Percentiles rank a stretch among this genome's conserved stretches.
Conservation (phyloP, 768 basidiomycete genomes). For the Naematelia aurantialba region DNA sequence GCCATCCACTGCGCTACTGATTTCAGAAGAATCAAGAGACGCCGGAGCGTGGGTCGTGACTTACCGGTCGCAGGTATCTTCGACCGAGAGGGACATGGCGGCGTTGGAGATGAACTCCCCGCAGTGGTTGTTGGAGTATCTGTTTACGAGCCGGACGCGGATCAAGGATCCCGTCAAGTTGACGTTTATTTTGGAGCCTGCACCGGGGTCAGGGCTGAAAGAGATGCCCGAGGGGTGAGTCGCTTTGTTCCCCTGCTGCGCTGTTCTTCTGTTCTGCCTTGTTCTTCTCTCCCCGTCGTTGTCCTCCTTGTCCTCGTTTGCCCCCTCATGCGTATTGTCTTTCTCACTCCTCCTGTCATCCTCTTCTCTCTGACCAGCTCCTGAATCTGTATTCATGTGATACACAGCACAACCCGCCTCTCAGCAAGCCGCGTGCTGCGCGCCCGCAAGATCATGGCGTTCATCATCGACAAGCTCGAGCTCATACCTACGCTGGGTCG, state of each 20-base stretch:
- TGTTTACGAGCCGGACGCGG: slow-evolving; percentile 63
- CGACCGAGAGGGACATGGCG: slow-evolving; percentile 58
- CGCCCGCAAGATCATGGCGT: slow-evolving; percentile 74
- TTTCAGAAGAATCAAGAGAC: slow-evolving; percentile 67
- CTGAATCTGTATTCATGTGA: not conserved
- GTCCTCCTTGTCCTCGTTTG: too few species aligned
- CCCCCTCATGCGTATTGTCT: too few species aligned
- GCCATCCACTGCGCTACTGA: slow-evolving; percentile 62
- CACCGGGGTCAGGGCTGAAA: slow-evolving; percentile 62
- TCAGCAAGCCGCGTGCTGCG: slow-evolving; percentile 83
- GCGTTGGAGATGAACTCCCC: slow-evolving; percentile 74
- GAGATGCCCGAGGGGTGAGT: slow-evolving; percentile 82
- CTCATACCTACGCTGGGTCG: slow-evolving; percentile 16
- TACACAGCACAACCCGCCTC: slow-evolving; percentile 66
- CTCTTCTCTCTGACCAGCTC: not conserved
- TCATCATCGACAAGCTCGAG: slow-evolving; percentile 71
- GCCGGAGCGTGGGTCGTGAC: slow-evolving; percentile 66
- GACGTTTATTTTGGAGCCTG: slow-evolving; percentile 81
- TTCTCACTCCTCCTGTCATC: not conserved
- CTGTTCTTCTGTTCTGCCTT: too few species aligned
- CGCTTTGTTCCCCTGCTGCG: not conserved
- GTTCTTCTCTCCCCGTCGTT: too few species aligned
- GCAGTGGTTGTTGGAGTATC: slow-evolving; percentile 80
- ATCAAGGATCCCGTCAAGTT: slow-evolving; percentile 62
- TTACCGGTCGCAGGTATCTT: slow-evolving; percentile 68